These are phyloP conservation scores for Wallemia mellicola DNA, from an alignment of 1,284 basidiomycete species.

Conservation along the genomic window DNA sequence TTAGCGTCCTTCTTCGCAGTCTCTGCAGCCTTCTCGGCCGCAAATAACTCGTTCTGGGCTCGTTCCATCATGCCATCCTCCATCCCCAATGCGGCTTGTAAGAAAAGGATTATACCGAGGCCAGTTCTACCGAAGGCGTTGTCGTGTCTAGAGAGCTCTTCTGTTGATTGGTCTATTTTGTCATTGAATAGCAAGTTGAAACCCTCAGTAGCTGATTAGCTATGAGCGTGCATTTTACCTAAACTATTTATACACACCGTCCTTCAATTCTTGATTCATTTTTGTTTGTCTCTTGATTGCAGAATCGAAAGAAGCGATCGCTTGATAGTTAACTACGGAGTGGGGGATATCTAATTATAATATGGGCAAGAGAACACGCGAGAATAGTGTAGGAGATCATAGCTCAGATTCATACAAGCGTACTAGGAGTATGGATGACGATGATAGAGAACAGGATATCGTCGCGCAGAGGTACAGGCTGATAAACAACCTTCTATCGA, in stretches of 20 bases:
- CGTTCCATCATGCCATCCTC: conserved; percentile 16
- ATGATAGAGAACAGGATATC: neutral
- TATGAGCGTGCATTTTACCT: neutral
- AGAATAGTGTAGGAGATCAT: too few relatives aligned
- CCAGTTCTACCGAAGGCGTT: conserved; percentile 14
- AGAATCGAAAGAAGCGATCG: too few relatives aligned
- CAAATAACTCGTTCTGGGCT: neutral
- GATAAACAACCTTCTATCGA: neutral
- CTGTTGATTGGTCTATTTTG: neutral
- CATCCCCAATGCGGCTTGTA: conserved; percentile 48
- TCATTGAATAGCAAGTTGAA: neutral
- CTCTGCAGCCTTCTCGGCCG: neutral
- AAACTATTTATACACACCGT: neutral
- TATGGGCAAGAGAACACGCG: too few relatives aligned
- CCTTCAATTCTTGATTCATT: neutral
- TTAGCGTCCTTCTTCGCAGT: neutral
- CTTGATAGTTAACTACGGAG: too few relatives aligned
- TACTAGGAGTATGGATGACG: neutral
- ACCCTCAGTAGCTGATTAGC: neutral
- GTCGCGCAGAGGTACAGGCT: neutral
- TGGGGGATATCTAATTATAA: too few relatives aligned
- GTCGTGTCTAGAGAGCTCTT: neutral
- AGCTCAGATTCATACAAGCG: too few relatives aligned
- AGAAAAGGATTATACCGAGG: conserved; percentile 34
- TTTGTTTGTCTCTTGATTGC: too few relatives aligned